phyloP scores from a whole-genome alignment of 78 protist genomes.

The Ministeria vibrans region DNA sequence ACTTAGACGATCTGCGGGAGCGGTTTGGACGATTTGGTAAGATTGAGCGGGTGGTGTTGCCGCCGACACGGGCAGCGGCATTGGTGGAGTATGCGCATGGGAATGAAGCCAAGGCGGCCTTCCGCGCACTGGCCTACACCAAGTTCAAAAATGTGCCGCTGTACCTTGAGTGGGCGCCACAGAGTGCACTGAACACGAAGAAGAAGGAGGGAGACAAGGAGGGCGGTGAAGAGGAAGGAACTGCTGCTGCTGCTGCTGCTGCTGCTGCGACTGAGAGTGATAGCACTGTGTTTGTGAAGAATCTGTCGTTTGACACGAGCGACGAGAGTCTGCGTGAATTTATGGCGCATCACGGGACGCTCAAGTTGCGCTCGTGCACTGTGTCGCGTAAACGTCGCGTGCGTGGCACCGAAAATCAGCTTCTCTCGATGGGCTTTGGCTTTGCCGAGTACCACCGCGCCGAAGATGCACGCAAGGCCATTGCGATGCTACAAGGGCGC shows the following conservation, averaged over 20 bases:
- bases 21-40: conserved; percentile 55
- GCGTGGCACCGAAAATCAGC: not conserved
- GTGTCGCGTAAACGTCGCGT: not conserved
- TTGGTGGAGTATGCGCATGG: conserved; percentile 65
- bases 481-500: conserved; percentile 21
- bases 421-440: conserved; percentile 71
- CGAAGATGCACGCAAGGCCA: conserved; percentile 28
- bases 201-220: not conserved
- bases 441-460: conserved; percentile 58
- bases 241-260: not conserved
- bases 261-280: not conserved
- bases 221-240: not conserved
- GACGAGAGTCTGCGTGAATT: conserved; percentile 44
- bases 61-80: conserved; percentile 75
- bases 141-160: conserved; percentile 74
- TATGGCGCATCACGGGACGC: conserved; percentile 16
- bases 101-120: conserved; percentile 79
- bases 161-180: conserved; percentile 94
- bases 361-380: not conserved
- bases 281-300: conserved; percentile 76
- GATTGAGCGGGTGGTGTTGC: conserved; percentile 32
- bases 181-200: not conserved
- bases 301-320: conserved; percentile 72
- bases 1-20: conserved; percentile 32
- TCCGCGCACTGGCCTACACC: conserved; percentile 76